A percentile compares a stretch with the other conserved stretches of the same genome.
These are phyloP conservation scores for Davidsoniella virescens DNA, from an alignment of 2,329 filamentous ascomycete species.

Conservation along the genomic window DNA sequence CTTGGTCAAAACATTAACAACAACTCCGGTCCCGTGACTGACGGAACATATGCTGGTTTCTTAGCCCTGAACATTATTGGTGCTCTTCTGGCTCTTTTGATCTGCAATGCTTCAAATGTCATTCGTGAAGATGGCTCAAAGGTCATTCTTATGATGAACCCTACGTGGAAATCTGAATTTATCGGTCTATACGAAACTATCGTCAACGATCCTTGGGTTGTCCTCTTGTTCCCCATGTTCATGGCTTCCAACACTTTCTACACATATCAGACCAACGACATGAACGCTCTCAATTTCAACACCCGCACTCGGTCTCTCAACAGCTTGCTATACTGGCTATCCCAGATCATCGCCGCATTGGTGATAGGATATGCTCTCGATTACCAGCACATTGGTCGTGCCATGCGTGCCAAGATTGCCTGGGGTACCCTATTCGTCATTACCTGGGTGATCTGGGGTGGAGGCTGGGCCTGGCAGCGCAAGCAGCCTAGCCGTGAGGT, in stretches of 20 bases:
- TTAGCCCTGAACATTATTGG: conserved; percentile 66
- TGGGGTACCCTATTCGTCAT: conserved; percentile 46
- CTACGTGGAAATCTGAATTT: conserved; percentile 69
- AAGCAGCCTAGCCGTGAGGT: conserved; percentile 35
- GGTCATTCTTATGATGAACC: conserved; percentile 81
- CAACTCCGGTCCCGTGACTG: conserved; percentile 36
- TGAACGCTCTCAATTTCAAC: conserved; percentile 38
- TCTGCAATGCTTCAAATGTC: conserved; percentile 57
- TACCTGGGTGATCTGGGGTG: conserved; percentile 69
- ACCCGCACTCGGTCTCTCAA: conserved; percentile 48
- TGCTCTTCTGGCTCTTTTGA: conserved; percentile 49
- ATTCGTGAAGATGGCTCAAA: conserved; percentile 61
- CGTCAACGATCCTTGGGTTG: conserved; percentile 51
- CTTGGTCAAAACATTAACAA: conserved; percentile 55
- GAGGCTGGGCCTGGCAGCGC: conserved; percentile 62
- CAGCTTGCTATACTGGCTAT: conserved; percentile 60
- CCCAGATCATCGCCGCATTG: conserved; percentile 62
- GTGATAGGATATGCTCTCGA: conserved; percentile 61
- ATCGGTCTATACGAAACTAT: conserved; percentile 61
- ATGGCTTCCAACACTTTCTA: conserved; percentile 40
- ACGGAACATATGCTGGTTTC: conserved; percentile 80
- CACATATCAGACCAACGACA: conserved; percentile 38
- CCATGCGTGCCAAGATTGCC: conserved; percentile 47
- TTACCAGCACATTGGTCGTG: conserved; percentile 39
- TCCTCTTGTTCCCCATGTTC: conserved; percentile 49